Evolutionary conservation across 371 early-diverging fungal genomes (phyloP).

Genomic region (Chytridiales sp.): DNA sequence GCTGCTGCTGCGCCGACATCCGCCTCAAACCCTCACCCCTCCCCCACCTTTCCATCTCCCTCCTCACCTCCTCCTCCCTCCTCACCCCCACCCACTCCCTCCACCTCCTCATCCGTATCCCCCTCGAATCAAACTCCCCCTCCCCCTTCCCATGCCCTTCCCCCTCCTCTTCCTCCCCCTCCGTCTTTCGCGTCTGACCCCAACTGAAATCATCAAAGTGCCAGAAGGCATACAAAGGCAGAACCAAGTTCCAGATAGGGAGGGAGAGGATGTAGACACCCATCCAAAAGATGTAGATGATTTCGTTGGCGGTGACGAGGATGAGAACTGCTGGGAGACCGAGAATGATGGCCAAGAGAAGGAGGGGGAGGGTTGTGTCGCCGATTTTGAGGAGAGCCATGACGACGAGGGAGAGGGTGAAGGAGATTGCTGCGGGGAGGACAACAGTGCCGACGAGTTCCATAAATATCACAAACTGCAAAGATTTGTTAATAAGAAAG

Average conservation of each 20-base stretch:
- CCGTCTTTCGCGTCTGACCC: conserved; percentile 92
- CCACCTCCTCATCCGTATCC: conserved; percentile 30
- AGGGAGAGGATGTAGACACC: conserved; percentile 86
- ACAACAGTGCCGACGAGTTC: conserved; percentile 96
- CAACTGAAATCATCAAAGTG: conserved; percentile 98
- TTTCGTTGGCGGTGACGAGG: conserved; percentile 78
- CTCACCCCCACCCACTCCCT: conserved; percentile 28
- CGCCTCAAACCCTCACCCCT: too few relatives aligned
- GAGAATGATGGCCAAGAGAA: conserved; percentile 73
- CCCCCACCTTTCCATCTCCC: conserved; percentile 9
- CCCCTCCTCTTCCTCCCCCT: conserved; percentile 61
- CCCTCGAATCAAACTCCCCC: conserved; percentile 33
- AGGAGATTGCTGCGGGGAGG: conserved; percentile 91
- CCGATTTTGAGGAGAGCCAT: conserved; percentile 19
- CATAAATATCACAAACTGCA: conserved; percentile 55
- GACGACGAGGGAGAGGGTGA: conserved; percentile 81
- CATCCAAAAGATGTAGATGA: conserved; percentile 95
- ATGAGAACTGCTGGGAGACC: conserved; percentile 90
- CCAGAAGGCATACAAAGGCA: conserved; percentile 98
- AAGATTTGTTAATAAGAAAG: conserved; percentile 77
- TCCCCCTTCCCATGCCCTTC: conserved; percentile 38
- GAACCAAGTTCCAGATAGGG: conserved; percentile 95
- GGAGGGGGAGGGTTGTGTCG: conserved; percentile 56
- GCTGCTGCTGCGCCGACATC: neutral
- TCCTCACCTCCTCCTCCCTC: conserved; percentile 11